These are phyloP conservation scores for Gossypium lobatum DNA, from an alignment of 441 rosid genomes.

Conservation along the genomic window DNA sequence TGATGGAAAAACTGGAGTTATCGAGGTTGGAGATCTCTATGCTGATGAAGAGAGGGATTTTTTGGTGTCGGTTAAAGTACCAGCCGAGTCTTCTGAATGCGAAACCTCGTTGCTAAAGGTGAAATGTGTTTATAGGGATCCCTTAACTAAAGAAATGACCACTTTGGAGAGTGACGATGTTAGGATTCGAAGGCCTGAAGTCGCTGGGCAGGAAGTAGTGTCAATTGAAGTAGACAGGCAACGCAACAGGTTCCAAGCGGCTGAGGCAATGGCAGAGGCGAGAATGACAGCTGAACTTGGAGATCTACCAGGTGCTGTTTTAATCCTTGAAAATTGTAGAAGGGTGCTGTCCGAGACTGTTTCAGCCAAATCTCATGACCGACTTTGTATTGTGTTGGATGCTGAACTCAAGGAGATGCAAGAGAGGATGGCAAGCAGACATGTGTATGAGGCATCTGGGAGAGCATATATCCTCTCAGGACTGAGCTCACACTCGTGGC, in stretches of 20 bases:
- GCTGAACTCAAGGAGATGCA: slow-evolving; percentile 95
- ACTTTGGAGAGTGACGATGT: slow-evolving; percentile 54
- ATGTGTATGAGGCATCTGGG: slow-evolving; percentile 85
- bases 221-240: slow-evolving; percentile 94
- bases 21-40: slow-evolving; percentile 86
- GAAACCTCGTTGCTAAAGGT: slow-evolving; percentile 58
- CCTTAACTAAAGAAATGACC: slow-evolving; percentile 55
- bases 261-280: slow-evolving; percentile 76
- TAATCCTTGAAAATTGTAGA: slow-evolving; percentile 61
- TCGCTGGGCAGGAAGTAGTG: slow-evolving; percentile 34
- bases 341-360: slow-evolving; percentile 49
- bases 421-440: slow-evolving; percentile 92
- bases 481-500: slow-evolving; percentile 99
- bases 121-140: slow-evolving; percentile 74
- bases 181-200: slow-evolving; percentile 54
- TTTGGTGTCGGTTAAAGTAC: slow-evolving; percentile 58
- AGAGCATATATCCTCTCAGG: slow-evolving; percentile 97
- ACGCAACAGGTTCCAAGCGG: slow-evolving; percentile 81
- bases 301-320: slow-evolving; percentile 64
- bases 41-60: slow-evolving; percentile 97
- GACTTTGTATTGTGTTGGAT: slow-evolving; percentile 71
- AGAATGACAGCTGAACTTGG: slow-evolving; percentile 76
- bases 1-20: slow-evolving; percentile 46
- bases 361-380: slow-evolving; percentile 64
- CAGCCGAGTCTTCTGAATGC: slow-evolving; percentile 34